Percentiles rank a stretch among this genome's conserved stretches.
Conservation (phyloP, 441 rosid species). For the Melastoma candidum region DNA sequence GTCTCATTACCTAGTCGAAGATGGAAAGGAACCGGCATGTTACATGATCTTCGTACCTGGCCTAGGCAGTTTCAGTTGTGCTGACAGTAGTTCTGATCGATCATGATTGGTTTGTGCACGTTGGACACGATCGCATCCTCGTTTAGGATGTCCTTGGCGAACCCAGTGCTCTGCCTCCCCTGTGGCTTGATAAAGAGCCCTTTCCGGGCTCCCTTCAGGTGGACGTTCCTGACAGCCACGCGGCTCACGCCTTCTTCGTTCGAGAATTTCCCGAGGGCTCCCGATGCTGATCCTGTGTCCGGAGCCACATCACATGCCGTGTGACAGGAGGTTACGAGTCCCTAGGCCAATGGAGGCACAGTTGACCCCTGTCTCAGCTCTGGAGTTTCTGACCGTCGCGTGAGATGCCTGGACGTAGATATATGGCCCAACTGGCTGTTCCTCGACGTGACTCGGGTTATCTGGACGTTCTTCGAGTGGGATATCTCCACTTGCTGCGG, state of each 20-base stretch:
- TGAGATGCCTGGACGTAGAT: slow-evolving; percentile 7
- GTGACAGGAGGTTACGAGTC: slow-evolving; percentile 3
- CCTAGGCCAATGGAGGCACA: slow-evolving; percentile 10
- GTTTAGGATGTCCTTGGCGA: slow-evolving; percentile 6
- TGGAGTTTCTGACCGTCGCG: slow-evolving; percentile 2
- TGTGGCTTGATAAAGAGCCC: slow-evolving; percentile 10
- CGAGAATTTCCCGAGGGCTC: slow-evolving; percentile 6
- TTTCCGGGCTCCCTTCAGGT: slow-evolving; percentile 1
- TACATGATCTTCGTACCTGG: slow-evolving; percentile 18
- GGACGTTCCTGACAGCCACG: slow-evolving; percentile 6
- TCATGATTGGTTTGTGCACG: slow-evolving; percentile 11
- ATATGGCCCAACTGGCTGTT: slow-evolving; percentile 14
- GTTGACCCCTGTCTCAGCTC: slow-evolving; percentile 8
- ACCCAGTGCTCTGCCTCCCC: slow-evolving; percentile 9
- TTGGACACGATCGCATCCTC: slow-evolving; percentile 1
- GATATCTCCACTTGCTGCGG: slow-evolving; percentile 5
- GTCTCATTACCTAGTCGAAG: neutral
- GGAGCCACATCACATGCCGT: slow-evolving; percentile 5
- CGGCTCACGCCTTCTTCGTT: slow-evolving; percentile 8
- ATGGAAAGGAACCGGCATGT: slow-evolving; percentile 11
- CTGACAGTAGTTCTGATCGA: slow-evolving; percentile 14
- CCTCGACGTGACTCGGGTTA: slow-evolving; percentile 8
- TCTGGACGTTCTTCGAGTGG: slow-evolving; percentile 10
- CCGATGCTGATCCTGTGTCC: slow-evolving; percentile 16
- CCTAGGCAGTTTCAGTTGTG: slow-evolving; percentile 26